phyloP scores from a whole-genome alignment of 2,329 filamentous ascomycete genomes.

The Bipolaris victoriae region DNA sequence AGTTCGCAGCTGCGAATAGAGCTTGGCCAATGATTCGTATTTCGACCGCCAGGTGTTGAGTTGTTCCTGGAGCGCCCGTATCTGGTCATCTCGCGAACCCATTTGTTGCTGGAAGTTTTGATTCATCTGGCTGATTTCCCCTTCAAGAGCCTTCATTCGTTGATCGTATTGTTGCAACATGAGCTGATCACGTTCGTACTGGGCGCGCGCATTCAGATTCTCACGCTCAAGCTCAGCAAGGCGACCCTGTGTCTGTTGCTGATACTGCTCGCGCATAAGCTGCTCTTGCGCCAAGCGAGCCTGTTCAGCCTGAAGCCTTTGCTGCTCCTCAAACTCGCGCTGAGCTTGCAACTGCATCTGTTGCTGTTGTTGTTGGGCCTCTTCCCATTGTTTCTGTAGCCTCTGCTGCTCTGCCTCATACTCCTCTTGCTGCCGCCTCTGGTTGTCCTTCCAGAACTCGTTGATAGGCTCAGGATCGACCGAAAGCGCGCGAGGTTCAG shows the following conservation, averaged over 20 bases:
- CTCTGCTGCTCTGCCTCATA: constrained; percentile 94
- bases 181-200: constrained; percentile 96
- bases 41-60: constrained; percentile 97
- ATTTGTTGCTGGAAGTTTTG: constrained; percentile 85
- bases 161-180: constrained; percentile 96
- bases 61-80: constrained; percentile 90
- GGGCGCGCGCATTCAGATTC: constrained; percentile 89
- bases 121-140: constrained; percentile 81
- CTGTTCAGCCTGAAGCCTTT: constrained; percentile 84
- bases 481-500: constrained; percentile 67
- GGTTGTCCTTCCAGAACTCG: constrained; percentile 96
- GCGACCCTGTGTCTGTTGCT: constrained; percentile 94
- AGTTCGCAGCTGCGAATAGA: constrained; percentile 93
- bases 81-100: constrained; percentile 90
- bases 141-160: constrained; percentile 89
- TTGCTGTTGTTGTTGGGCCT: constrained; percentile 80
- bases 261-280: constrained; percentile 82
- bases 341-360: constrained; percentile 84
- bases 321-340: constrained; percentile 95
- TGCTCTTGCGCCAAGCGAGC: constrained; percentile 91
- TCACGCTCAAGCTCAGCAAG: constrained; percentile 94
- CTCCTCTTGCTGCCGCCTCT: constrained; percentile 88
- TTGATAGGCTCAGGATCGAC: constrained; percentile 93
- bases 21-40: constrained; percentile 93
- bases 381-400: constrained; percentile 84